Evolutionary conservation across 2,329 filamentous ascomycete genomes (phyloP).

Genomic region (Raffaelea albimanens): DNA sequence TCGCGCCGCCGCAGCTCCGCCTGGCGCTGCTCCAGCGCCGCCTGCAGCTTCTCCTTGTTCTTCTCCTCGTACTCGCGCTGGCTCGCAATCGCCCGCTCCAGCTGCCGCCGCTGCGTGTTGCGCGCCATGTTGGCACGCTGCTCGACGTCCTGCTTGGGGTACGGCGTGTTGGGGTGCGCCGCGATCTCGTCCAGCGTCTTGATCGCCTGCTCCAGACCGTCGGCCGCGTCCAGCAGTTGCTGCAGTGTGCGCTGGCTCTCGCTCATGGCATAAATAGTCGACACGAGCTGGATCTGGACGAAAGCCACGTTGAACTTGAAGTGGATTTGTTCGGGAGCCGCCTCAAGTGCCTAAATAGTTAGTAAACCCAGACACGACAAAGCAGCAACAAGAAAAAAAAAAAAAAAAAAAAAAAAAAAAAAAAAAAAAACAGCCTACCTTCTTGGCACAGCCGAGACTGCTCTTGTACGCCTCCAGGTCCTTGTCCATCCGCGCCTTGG

Average conservation of each 20-base stretch:
- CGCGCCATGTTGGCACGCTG: conserved; percentile 95
- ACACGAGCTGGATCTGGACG: conserved; percentile 89
- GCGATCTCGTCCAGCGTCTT: conserved; percentile 57
- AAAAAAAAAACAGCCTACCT: conserved; percentile 32
- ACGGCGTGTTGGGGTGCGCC: conserved; percentile 61
- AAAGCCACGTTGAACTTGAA: conserved; percentile 98
- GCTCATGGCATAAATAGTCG: conserved; percentile 62
- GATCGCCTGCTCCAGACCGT: conserved; percentile 76
- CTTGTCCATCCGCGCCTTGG: conserved; percentile 59
- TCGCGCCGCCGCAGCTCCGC: conserved; percentile 70
- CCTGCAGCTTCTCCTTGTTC: conserved; percentile 78
- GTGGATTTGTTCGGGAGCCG: conserved; percentile 75
- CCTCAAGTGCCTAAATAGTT: conserved; percentile 53
- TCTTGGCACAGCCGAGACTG: conserved; percentile 52
- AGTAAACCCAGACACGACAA: not conserved
- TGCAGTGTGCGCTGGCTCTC: conserved; percentile 69
- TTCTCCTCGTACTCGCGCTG: conserved; percentile 89
- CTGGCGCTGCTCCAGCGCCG: conserved; percentile 71
- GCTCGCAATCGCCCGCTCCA: conserved; percentile 73
- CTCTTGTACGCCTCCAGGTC: conserved; percentile 48
- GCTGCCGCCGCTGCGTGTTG: conserved; percentile 87
- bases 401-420: not conserved
- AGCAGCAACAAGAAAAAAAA: conserved; percentile 18
- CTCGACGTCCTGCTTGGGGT: conserved; percentile 82
- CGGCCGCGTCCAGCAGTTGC: conserved; percentile 71